Evolutionary conservation across 1,139 yeast species (phyloP).

Genomic region (Neolecta irregularis): DNA sequence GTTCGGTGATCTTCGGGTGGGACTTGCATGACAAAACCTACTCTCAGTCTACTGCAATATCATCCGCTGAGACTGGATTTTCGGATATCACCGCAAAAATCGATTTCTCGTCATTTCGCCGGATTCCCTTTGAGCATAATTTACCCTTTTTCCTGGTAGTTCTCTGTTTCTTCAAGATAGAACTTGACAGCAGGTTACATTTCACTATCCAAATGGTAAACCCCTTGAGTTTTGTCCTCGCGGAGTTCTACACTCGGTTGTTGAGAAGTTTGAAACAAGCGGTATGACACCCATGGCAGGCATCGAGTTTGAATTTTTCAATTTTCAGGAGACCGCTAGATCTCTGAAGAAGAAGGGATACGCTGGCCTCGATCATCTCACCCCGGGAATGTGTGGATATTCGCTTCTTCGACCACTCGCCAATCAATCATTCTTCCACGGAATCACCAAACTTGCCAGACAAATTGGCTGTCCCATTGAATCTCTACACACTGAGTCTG

Average conservation of each 20-base stretch:
- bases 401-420: slow-evolving; percentile 24
- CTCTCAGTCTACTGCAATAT: slow-evolving; percentile 19
- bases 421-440: slow-evolving; percentile 23
- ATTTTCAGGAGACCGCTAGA: slow-evolving; percentile 22
- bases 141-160: slow-evolving; percentile 24
- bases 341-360: slow-evolving; percentile 21
- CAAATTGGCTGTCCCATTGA: slow-evolving; percentile 22
- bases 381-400: slow-evolving; percentile 28
- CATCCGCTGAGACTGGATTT: slow-evolving; percentile 24
- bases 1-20: slow-evolving; percentile 26
- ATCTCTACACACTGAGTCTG: slow-evolving; percentile 28
- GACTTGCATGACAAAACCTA: slow-evolving; percentile 26
- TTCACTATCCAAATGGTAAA: slow-evolving; percentile 19
- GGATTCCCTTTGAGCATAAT: slow-evolving; percentile 24
- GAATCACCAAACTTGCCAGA: slow-evolving; percentile 19
- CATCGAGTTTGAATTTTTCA: slow-evolving; percentile 26
- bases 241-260: slow-evolving; percentile 18
- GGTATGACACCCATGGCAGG: slow-evolving; percentile 22
- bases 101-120: slow-evolving; percentile 20
- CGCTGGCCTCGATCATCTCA: slow-evolving; percentile 20
- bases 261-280: slow-evolving; percentile 11
- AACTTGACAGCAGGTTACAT: too few relatives aligned
- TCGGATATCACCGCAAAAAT: slow-evolving; percentile 23
- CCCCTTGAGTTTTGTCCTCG: slow-evolving; percentile 26
- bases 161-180: too few relatives aligned